Evolutionary conservation across 768 basidiomycete genomes (phyloP), one percentile per base, ranked within the genome.

Genomic region (Glaciozyma martinii): DNA sequence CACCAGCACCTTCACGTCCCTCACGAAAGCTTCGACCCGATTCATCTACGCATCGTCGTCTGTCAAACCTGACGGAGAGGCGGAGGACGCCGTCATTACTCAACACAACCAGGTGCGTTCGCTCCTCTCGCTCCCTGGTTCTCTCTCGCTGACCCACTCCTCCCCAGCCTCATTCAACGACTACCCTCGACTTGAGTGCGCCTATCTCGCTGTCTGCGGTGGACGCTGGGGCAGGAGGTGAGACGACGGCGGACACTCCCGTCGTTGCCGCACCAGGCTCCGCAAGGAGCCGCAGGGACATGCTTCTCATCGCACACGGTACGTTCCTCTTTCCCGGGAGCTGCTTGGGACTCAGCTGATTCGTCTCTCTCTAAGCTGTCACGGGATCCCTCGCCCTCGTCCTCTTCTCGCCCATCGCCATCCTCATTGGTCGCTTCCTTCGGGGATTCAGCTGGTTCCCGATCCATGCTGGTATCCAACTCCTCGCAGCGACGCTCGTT

Each of bases 71-170:
- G 54, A n/a, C 0, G 40, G 55, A 16, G 27, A 49, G 25, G 44
- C 27, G 27, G 49, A 63, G 44, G 33, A 10, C 19, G 54, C 66
- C 12, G n/a, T 23, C 6, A 6, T 67, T 23, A 44, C 7, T 3
- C 60, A 64, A 44, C 66, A 67, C 44, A 59, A 68, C 23, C 58
- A 65, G 46, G 63, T 50, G 33, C 29, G 33, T 44, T 25, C 18
- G 19, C 13, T 15, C 2, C 40, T 33, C 33, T 25, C 12, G 4
- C 32, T 49, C 1, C 50, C 47, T 5, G 0, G 18, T 9, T 27
- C n/a, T 9, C 29, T 4, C 27, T 42, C 8, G 8, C 49, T 21
- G 21, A 33, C 16, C 1, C 15, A 0, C 12, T n/a, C 6, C n/a
- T 8, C n/a, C n/a, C n/a, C 40, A 53, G 37, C 30, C 66, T 1